Evolutionary conservation across 2,329 filamentous ascomycete genomes (phyloP).

Genomic region (Neonectria punicea): DNA sequence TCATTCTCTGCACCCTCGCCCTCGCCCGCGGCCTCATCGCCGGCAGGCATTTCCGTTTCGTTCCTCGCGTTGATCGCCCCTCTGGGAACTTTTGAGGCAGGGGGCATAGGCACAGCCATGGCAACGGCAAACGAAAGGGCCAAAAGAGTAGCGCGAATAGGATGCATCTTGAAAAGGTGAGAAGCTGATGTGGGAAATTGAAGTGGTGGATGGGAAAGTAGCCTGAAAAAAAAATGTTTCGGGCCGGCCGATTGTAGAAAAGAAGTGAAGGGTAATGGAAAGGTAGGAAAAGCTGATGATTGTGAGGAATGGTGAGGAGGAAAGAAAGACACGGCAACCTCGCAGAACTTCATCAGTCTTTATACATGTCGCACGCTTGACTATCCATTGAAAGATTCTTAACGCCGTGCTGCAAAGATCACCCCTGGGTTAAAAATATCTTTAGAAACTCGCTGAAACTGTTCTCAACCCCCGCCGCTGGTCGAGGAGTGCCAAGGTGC

Average conservation of each 20-base stretch:
- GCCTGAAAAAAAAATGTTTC: neutral
- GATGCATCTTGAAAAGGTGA: neutral
- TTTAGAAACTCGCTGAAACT: neutral
- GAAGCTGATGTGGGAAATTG: neutral
- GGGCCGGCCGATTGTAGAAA: neutral
- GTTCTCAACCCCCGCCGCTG: neutral
- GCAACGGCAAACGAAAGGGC: neutral
- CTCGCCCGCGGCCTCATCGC: neutral
- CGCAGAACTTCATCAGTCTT: neutral
- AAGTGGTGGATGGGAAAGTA: neutral
- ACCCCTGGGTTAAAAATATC: neutral
- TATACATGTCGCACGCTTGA: neutral
- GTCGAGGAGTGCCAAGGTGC: neutral
- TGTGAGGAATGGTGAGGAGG: neutral
- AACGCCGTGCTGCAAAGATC: neutral
- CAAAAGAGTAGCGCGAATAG: neutral
- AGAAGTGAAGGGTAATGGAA: neutral
- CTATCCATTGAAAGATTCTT: neutral
- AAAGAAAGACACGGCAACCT: neutral
- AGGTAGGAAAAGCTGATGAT: neutral
- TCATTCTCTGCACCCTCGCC: constrained; percentile 39
- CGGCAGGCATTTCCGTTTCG: neutral
- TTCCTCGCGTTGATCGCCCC: neutral
- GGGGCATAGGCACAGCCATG: neutral
- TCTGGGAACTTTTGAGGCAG: neutral